phyloP scores from a whole-genome alignment of 495 filamentous ascomycete species.

The Penicillium simplicissimum region DNA sequence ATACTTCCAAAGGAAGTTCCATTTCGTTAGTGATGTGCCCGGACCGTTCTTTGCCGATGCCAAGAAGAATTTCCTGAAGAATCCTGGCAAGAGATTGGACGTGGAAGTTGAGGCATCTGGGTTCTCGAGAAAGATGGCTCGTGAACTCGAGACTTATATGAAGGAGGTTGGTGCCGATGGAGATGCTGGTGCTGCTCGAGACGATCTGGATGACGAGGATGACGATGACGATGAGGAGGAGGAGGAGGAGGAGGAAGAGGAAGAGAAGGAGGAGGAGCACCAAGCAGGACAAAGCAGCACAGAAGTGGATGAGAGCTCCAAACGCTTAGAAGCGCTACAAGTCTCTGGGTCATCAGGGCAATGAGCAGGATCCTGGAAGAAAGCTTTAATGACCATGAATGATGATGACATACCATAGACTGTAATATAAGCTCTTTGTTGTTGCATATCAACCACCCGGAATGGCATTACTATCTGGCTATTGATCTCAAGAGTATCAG shows the following conservation, averaged over 20 bases:
- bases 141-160: conserved; percentile 89
- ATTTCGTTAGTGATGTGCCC: conserved; percentile 76
- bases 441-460: conserved; percentile 1
- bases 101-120: conserved; percentile 89
- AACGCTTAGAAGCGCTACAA: conserved; percentile 35
- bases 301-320: conserved; percentile 36
- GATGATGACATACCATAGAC: conserved; percentile 37
- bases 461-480: not conserved
- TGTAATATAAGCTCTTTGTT: conserved; percentile 27
- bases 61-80: conserved; percentile 67
- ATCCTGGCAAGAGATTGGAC: conserved; percentile 70
- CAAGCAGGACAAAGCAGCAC: conserved; percentile 9
- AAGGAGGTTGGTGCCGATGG: conserved; percentile 64
- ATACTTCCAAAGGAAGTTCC: conserved; percentile 87
- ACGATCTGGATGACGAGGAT: conserved; percentile 40
- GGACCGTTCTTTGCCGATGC: conserved; percentile 86
- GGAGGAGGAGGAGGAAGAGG: conserved; percentile 28
- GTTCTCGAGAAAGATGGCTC: conserved; percentile 93
- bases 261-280: conserved; percentile 22
- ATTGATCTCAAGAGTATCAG: not conserved
- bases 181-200: conserved; percentile 44
- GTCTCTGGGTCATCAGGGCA: conserved; percentile 33
- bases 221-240: conserved; percentile 34
- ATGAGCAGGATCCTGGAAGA: conserved; percentile 12
- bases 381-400: conserved; percentile 38